Percentiles rank a stretch among this genome's conserved stretches.
These are phyloP conservation scores for Aspergillus costaricaensis DNA, from an alignment of 2,329 filamentous ascomycete species.

Conservation along the genomic window DNA sequence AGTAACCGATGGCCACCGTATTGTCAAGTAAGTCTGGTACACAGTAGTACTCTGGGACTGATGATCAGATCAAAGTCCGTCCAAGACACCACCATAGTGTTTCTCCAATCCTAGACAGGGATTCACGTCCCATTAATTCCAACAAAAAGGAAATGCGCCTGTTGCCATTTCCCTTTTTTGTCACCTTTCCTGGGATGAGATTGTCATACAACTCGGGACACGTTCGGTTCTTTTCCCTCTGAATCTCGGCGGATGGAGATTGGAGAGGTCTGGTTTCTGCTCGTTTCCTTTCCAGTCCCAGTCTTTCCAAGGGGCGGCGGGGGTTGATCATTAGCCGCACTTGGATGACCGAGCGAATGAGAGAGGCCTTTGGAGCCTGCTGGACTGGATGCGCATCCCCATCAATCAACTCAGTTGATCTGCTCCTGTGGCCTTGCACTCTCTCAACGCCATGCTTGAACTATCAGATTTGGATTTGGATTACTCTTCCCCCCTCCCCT, in stretches of 20 bases:
- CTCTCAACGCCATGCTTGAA: constrained; percentile 17
- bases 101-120: not conserved
- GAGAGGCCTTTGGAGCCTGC: not conserved
- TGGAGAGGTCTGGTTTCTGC: too few species aligned
- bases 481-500: constrained; percentile 10
- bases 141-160: too few species aligned
- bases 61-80: not conserved
- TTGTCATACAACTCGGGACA: not conserved
- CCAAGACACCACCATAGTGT: not conserved
- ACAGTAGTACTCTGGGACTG: not conserved
- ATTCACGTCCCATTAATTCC: not conserved
- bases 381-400: not conserved
- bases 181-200: not conserved
- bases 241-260: not conserved
- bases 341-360: constrained; percentile 10
- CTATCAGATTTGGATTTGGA: constrained; percentile 14
- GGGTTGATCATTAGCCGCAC: constrained; percentile 7
- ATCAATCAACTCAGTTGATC: constrained; percentile 5
- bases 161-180: not conserved
- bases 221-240: not conserved
- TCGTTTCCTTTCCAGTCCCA: not conserved
- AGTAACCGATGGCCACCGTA: not conserved
- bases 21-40: too few species aligned
- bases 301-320: not conserved
- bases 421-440: constrained; percentile 7